phyloP scores from a whole-genome alignment of 2,329 filamentous ascomycete genomes.

The Paracoccidioides brasiliensis region DNA sequence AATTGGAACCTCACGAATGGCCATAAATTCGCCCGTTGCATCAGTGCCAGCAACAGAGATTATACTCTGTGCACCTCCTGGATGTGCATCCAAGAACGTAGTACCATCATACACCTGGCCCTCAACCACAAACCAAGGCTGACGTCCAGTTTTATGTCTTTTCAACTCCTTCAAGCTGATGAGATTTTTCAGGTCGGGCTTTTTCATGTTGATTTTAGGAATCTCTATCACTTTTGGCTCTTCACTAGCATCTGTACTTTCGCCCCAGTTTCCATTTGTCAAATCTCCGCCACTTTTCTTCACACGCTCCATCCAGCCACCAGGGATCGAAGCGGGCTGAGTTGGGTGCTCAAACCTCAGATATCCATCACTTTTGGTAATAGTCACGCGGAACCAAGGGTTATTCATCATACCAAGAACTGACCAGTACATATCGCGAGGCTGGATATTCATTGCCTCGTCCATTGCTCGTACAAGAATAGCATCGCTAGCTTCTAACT shows the following conservation, averaged over 20 bases:
- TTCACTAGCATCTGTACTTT: constrained; percentile 44
- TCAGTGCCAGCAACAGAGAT: constrained; percentile 70
- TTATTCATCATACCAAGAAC: constrained; percentile 98
- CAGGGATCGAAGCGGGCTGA: constrained; percentile 59
- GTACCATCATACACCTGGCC: constrained; percentile 85
- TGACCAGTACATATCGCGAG: constrained; percentile 91
- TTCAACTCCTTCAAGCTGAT: constrained; percentile 62
- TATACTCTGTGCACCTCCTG: constrained; percentile 77
- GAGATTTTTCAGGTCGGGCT: constrained; percentile 46
- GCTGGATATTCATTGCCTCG: constrained; percentile 73
- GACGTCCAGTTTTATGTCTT: constrained; percentile 49
- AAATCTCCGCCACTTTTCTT: constrained; percentile 73
- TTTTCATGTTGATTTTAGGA: constrained; percentile 65
- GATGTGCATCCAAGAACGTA: constrained; percentile 65
- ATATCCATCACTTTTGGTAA: constrained; percentile 51
- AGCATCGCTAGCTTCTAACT: constrained; percentile 53
- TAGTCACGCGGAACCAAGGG: constrained; percentile 74
- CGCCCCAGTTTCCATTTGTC: constrained; percentile 73
- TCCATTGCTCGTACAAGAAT: constrained; percentile 82
- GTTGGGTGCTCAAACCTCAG: constrained; percentile 82
- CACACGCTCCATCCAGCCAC: constrained; percentile 87
- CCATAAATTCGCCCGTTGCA: constrained; percentile 76
- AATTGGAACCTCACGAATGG: constrained; percentile 58
- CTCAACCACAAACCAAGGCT: constrained; percentile 79
- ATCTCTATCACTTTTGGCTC: constrained; percentile 36